phyloP scores from a whole-genome alignment of 2,329 filamentous ascomycete genomes.

The Fusarium sp. region DNA sequence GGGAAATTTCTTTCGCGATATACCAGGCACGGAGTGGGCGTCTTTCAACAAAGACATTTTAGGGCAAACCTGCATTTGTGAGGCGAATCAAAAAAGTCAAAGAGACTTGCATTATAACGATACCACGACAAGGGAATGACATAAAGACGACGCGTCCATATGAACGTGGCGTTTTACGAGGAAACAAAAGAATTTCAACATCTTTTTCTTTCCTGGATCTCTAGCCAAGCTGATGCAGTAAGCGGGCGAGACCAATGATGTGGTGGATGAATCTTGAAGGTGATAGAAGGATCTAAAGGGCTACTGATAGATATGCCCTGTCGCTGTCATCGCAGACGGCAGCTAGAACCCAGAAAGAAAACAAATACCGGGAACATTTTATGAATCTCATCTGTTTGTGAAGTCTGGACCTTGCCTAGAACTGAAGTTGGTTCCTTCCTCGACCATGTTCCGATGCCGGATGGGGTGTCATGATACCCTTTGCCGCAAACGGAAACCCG shows the following conservation, averaged over 20 bases:
- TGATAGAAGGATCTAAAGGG: conserved; percentile 28
- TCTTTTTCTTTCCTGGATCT: conserved; percentile 62
- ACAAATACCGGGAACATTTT: conserved; percentile 32
- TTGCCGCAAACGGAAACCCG: conserved; percentile 36
- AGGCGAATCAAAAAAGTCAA: conserved; percentile 54
- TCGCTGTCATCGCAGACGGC: conserved; percentile 44
- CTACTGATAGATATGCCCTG: conserved; percentile 37
- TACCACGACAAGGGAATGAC: conserved; percentile 55
- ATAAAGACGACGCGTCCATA: conserved; percentile 51
- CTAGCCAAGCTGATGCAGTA: conserved; percentile 59
- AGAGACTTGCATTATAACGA: conserved; percentile 60
- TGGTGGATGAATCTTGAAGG: conserved; percentile 30
- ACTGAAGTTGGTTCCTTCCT: neutral
- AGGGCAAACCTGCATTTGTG: conserved; percentile 58
- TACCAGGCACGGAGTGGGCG: conserved; percentile 57
- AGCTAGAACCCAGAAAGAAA: conserved; percentile 50
- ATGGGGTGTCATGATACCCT: conserved; percentile 28
- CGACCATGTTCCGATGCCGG: neutral
- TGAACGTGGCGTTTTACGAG: conserved; percentile 59
- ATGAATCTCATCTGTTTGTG: conserved; percentile 7
- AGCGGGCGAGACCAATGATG: conserved; percentile 46
- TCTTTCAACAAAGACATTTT: conserved; percentile 64
- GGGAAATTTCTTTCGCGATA: conserved; percentile 53
- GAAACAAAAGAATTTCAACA: conserved; percentile 65
- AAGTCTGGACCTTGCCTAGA: conserved; percentile 1